These are phyloP conservation scores for Polyporus arcularius DNA, from an alignment of 768 basidiomycete species.

Conservation along the genomic window DNA sequence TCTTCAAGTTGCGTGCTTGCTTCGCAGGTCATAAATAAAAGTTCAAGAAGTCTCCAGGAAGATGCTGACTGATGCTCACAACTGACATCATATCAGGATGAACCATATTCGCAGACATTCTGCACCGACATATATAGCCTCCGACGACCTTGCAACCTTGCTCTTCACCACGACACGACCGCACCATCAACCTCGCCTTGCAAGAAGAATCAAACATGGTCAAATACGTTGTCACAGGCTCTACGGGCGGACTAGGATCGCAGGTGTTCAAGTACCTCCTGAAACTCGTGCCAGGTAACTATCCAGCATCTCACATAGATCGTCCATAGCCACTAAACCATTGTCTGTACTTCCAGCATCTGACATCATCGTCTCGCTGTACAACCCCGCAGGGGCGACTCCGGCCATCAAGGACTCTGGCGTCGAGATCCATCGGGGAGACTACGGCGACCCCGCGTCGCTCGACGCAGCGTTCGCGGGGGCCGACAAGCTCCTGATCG, in stretches of 20 bases:
- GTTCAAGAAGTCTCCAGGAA: not conserved
- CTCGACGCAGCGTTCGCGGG: slow-evolving; percentile 36
- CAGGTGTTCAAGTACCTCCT: slow-evolving; percentile 35
- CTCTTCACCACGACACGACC: not conserved
- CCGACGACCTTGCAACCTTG: not conserved
- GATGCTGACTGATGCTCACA: not conserved
- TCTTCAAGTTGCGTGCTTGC: not conserved
- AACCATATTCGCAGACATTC: not conserved
- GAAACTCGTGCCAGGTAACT: slow-evolving; percentile 28
- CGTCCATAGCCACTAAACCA: not conserved
- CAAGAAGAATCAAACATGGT: slow-evolving; percentile 9
- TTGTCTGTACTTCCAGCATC: slow-evolving; percentile 12
- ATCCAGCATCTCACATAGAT: not conserved
- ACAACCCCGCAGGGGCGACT: slow-evolving; percentile 34
- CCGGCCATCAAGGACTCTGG: slow-evolving; percentile 22
- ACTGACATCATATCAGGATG: not conserved
- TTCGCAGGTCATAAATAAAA: not conserved
- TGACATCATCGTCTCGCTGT: slow-evolving; percentile 33
- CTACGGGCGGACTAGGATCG: slow-evolving; percentile 39
- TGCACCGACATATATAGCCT: not conserved
- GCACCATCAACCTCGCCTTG: not conserved
- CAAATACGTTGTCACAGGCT: slow-evolving; percentile 38
- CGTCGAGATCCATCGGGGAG: slow-evolving; percentile 32
- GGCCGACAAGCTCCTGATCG: slow-evolving; percentile 36
- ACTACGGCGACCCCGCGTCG: slow-evolving; percentile 32